Evolutionary conservation across 306 rosid genomes (phyloP).

Genomic region (Psophocarpus tetragonolobus): DNA sequence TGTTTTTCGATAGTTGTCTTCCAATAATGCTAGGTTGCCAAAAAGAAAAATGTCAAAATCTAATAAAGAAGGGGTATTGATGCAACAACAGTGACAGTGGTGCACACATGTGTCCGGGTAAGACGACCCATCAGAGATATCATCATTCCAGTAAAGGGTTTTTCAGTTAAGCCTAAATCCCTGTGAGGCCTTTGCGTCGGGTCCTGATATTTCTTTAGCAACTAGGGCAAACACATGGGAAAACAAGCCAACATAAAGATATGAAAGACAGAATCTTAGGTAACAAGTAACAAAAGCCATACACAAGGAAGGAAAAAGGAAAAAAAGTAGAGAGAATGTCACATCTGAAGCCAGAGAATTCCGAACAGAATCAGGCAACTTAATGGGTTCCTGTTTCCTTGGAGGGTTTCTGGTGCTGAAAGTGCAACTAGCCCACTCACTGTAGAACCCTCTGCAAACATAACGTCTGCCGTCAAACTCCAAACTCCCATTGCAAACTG

Average conservation of each 20-base stretch:
- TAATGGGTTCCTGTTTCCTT: constrained; percentile 58
- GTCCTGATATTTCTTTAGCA: constrained; percentile 70
- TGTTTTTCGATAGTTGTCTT: constrained; percentile 65
- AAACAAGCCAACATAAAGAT: neutral
- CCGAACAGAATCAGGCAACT: constrained; percentile 67
- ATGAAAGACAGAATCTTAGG: neutral
- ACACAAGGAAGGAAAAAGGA: neutral
- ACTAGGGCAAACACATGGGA: constrained; percentile 36
- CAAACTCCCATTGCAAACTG: constrained; percentile 68
- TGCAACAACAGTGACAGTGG: neutral
- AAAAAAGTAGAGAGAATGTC: neutral
- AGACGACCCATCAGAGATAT: constrained; percentile 87
- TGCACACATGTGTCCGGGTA: constrained; percentile 65
- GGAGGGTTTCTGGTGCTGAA: constrained; percentile 71
- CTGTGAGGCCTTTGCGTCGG: constrained; percentile 49
- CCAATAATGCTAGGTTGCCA: constrained; percentile 61
- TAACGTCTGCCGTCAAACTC: constrained; percentile 66
- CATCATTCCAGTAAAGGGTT: constrained; percentile 73
- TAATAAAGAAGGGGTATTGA: neutral
- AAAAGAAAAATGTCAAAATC: neutral
- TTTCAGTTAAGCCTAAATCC: constrained; percentile 52
- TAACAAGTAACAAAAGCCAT: constrained; percentile 15
- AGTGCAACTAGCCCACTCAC: constrained; percentile 84
- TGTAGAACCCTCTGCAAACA: constrained; percentile 62
- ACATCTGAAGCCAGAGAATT: constrained; percentile 61